Evolutionary conservation across 2,329 filamentous ascomycete species (phyloP), one percentile per base, ranked within the genome.

Genomic region (Penicillium aurantiogriseum): DNA sequence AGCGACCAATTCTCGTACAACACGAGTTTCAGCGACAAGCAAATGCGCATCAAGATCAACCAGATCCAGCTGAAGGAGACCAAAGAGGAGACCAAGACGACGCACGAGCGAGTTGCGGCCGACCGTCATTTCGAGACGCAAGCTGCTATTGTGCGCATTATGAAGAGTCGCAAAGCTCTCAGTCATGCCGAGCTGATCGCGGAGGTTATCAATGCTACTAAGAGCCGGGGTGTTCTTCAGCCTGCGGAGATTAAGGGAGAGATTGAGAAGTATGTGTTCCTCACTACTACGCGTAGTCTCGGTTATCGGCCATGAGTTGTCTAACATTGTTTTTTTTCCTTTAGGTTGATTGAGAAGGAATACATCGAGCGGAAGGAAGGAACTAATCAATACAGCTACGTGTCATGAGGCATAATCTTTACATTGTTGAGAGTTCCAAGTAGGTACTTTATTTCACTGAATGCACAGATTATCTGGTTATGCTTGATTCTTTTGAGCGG

Each of bases 51-150:
- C 77, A 99, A 99, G 80, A 97, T 99, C 80, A 99, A 97, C 77
- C 93, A 97, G 76, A 94, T 99, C 66, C 94, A 99, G 76, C 84
- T 97, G 50, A 95, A 94, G 77, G 94, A 99, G 77, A 97, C 94
- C 0, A 90, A 89, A 68, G 89, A 93, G 70, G 94, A 99, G 77
- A 97, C 97, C 77, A 90, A 92, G 75, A 91, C 89, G 67, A 97
- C 92, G 1, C 92, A 97, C 75, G 89, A 96, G 74, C 85, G 91
- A 43, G 91, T 99, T 5, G 88, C 88, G 0, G 89, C 90, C 51
- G 94, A 99, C 71, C 82, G 94, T 50, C 91, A 96, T 70, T 96
- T 95, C 69, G 95, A 99, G 78, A 97, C 92, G 0, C 94, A 99
- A 75, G 94, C 94, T 0, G 93, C 94, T 0, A 95, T 99, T 70